Conservation (phyloP, 768 basidiomycete genomes). For the Butyriboletus loyo region DNA sequence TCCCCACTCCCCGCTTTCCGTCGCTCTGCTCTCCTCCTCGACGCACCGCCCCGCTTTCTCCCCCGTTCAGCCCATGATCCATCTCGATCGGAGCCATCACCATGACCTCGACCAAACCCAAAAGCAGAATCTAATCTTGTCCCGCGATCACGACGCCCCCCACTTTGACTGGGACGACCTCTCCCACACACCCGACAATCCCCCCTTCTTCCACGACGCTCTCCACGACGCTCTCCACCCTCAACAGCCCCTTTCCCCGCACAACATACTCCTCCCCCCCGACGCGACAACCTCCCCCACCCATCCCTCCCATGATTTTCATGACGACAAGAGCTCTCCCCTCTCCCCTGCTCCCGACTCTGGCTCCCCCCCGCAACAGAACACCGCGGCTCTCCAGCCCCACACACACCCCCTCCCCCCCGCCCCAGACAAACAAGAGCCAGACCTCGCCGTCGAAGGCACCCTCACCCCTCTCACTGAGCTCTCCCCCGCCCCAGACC, state of each 20-base stretch:
- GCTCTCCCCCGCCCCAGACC: constrained; percentile 64
- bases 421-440: constrained; percentile 29
- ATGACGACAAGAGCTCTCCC: constrained; percentile 50
- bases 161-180: constrained; percentile 37
- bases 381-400: constrained; percentile 15
- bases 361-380: constrained; percentile 34
- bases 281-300: constrained; percentile 8
- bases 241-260: constrained; percentile 17
- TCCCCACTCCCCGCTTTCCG: neutral
- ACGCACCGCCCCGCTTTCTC: neutral
- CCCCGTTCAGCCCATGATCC: constrained; percentile 39
- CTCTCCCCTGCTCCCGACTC: constrained; percentile 54
- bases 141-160: constrained; percentile 31
- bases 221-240: constrained; percentile 19
- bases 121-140: constrained; percentile 44
- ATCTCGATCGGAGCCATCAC: constrained; percentile 52
- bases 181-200: constrained; percentile 21
- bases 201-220: constrained; percentile 29
- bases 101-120: constrained; percentile 37
- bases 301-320: constrained; percentile 16
- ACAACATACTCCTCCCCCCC: constrained; percentile 13
- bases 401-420: constrained; percentile 18
- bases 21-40: neutral
- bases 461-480: constrained; percentile 73
- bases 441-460: constrained; percentile 39